A percentile compares a stretch with the other conserved stretches of the same genome.
phyloP scores from a whole-genome alignment of 192 early-diverging fungal genomes.

The Mortierella antarctica region DNA sequence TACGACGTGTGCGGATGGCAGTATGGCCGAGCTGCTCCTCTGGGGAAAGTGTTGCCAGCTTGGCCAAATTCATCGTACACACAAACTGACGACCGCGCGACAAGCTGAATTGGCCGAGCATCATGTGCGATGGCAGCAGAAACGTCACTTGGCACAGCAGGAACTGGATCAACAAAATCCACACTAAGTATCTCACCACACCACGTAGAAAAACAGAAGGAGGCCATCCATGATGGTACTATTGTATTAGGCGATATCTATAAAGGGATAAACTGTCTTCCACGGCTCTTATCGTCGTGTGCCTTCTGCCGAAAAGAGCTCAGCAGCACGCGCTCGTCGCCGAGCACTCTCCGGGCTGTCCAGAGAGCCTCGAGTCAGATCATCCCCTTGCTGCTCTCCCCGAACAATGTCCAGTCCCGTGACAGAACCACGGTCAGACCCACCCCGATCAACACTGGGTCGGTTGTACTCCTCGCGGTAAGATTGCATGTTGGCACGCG shows the following conservation, averaged over 20 bases:
- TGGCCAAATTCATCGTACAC: constrained; percentile 9
- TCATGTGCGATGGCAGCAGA: constrained; percentile 14
- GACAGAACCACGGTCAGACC: constrained; percentile 39
- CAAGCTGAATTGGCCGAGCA: constrained; percentile 14
- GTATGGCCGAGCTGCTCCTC: constrained; percentile 40
- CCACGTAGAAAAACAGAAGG: background rate
- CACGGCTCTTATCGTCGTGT: constrained; percentile 15
- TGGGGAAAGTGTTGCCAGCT: constrained; percentile 47
- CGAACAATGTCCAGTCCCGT: constrained; percentile 21
- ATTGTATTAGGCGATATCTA: background rate
- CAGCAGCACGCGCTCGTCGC: constrained; percentile 48
- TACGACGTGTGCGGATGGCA: constrained; percentile 22
- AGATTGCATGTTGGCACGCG: constrained; percentile 38
- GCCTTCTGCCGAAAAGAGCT: constrained; percentile 43
- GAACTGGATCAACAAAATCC: background rate
- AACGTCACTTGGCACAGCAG: constrained; percentile 17
- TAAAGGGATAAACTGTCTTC: background rate
- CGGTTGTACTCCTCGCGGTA: constrained; percentile 45
- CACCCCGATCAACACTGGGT: constrained; percentile 43
- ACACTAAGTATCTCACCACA: too few relatives aligned
- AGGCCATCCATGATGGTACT: background rate
- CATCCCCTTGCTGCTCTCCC: constrained; percentile 14
- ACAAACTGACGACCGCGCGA: background rate
- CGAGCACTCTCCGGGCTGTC: constrained; percentile 41
- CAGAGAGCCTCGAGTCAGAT: background rate